Conservation (phyloP, 345 rosid species). For the Erucastrum elatum region DNA sequence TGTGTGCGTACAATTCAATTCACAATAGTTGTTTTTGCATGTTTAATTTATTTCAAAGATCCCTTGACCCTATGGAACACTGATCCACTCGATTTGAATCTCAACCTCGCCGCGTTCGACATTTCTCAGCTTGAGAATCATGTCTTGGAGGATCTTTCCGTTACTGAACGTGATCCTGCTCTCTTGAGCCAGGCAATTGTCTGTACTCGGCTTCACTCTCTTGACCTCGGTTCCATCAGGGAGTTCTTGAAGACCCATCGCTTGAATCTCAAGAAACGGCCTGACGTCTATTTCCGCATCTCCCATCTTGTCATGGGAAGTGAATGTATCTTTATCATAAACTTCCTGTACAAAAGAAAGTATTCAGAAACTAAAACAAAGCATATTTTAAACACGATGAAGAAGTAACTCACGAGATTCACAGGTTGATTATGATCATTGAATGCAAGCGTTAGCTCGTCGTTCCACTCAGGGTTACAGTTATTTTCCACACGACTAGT, state of each 20-base stretch:
- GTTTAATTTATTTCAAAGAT: not conserved
- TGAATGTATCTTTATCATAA: slow-evolving; percentile 65
- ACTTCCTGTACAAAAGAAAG: slow-evolving; percentile 48
- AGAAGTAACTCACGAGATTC: slow-evolving; percentile 51
- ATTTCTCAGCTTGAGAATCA: slow-evolving; percentile 53
- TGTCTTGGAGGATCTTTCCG: slow-evolving; percentile 54
- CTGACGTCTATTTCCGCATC: slow-evolving; percentile 63
- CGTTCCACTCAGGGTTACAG: slow-evolving; percentile 82
- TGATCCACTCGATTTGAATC: slow-evolving; percentile 64
- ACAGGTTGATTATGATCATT: slow-evolving; percentile 45
- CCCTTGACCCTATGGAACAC: not conserved
- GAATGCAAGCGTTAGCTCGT: slow-evolving; percentile 65
- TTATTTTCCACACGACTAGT: slow-evolving; percentile 54
- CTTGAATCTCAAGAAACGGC: slow-evolving; percentile 49
- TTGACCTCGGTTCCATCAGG: slow-evolving; percentile 51
- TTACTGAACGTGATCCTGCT: slow-evolving; percentile 44
- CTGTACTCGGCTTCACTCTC: slow-evolving; percentile 45
- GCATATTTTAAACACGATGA: not conserved
- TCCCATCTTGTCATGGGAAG: slow-evolving; percentile 75
- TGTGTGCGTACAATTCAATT: not conserved
- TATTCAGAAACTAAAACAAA: not conserved
- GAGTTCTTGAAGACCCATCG: slow-evolving; percentile 40
- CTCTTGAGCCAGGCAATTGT: slow-evolving; percentile 58
- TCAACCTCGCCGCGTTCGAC: slow-evolving; percentile 64
- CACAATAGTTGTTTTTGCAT: not conserved